phyloP scores from a whole-genome alignment of 352 stramenopile genomes.

The Phytopythium montanum region DNA sequence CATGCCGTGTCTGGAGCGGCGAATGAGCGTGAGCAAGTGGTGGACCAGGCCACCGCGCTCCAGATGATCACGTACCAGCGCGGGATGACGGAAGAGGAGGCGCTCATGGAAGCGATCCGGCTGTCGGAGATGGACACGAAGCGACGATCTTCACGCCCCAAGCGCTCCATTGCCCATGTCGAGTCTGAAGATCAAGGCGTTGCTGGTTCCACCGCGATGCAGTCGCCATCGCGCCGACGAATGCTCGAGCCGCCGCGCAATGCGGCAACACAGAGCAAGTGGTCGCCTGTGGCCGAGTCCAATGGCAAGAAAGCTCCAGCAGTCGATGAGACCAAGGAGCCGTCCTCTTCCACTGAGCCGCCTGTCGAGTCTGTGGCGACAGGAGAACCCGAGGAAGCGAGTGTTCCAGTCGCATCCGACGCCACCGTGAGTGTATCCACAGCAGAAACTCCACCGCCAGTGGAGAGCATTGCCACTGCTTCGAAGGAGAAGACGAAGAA shows the following conservation, averaged over 20 bases:
- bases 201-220: neutral
- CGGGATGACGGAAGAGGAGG: slow-evolving; percentile 30
- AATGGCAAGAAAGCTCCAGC: neutral
- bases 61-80: slow-evolving; percentile 28
- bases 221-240: neutral
- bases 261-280: neutral
- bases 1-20: slow-evolving; percentile 6
- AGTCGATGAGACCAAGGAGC: neutral
- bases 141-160: slow-evolving; percentile 8
- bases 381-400: neutral
- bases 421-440: neutral
- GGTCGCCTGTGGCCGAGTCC: neutral
- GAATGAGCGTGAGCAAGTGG: slow-evolving; percentile 3
- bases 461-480: neutral
- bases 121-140: slow-evolving; percentile 21
- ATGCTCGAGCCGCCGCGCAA: neutral
- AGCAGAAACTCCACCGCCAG: neutral
- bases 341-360: neutral
- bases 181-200: neutral
- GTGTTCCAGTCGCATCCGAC: neutral
- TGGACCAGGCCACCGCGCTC: slow-evolving; percentile 23
- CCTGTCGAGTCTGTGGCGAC: neutral
- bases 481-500: neutral
- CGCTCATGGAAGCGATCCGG: slow-evolving; percentile 24
- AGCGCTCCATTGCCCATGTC: slow-evolving; percentile 6